Percentiles rank a stretch among this genome's conserved stretches.
phyloP scores from a whole-genome alignment of 306 rosid genomes.

The Cucumis cinereus region DNA sequence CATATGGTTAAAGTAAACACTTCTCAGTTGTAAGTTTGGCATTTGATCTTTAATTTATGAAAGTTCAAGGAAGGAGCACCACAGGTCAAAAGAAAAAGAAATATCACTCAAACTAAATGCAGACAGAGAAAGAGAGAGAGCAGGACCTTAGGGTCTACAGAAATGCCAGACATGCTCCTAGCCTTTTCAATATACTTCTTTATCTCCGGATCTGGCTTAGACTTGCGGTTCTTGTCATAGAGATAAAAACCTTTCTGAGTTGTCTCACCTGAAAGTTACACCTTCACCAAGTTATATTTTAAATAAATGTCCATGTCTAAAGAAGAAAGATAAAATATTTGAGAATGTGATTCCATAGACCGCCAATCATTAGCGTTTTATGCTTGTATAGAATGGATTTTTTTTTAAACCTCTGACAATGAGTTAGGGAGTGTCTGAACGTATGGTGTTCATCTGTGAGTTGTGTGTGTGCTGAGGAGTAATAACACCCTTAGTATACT shows the following conservation, averaged over 20 bases:
- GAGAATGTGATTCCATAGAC: background rate
- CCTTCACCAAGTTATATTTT: background rate
- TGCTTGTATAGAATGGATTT: too few species aligned
- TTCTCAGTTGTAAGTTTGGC: background rate
- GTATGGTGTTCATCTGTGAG: too few species aligned
- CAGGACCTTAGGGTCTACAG: constrained; percentile 63
- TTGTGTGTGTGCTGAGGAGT: background rate
- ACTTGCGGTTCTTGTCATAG: constrained; percentile 62
- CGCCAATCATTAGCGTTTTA: background rate
- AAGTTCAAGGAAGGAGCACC: background rate
- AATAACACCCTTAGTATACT: background rate
- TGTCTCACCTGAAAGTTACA: constrained; percentile 45
- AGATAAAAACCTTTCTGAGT: constrained; percentile 71
- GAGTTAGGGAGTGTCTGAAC: too few species aligned
- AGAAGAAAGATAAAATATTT: background rate
- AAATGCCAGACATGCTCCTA: constrained; percentile 53
- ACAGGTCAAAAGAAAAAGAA: background rate
- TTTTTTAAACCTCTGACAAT: too few species aligned
- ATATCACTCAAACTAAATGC: background rate
- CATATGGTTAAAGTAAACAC: background rate
- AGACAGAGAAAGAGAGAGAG: background rate
- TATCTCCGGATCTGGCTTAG: constrained; percentile 78
- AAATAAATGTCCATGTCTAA: background rate
- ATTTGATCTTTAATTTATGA: background rate
- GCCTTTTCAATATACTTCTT: constrained; percentile 76